Evolutionary conservation across 805 yeast genomes (phyloP).

Genomic region (Saccharomycopsis sp.): DNA sequence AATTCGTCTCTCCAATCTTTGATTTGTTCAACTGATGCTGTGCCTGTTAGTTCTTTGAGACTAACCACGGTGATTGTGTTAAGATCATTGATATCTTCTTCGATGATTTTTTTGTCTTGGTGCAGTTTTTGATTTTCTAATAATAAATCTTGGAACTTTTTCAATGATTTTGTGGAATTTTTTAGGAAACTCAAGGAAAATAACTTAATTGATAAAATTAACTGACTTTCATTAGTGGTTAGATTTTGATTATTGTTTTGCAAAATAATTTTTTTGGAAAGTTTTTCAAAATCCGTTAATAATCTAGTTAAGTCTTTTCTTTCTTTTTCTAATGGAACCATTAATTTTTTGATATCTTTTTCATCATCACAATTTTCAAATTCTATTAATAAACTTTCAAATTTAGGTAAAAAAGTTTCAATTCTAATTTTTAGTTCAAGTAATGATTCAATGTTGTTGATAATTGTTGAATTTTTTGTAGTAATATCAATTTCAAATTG

Average conservation of each 20-base stretch:
- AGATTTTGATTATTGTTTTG: not conserved
- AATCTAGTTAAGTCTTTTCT: not conserved
- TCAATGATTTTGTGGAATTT: constrained; percentile 4
- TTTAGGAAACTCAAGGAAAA: constrained; percentile 10
- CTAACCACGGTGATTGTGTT: constrained; percentile 3
- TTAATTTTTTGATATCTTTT: not conserved
- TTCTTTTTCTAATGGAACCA: not conserved
- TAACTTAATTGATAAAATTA: constrained; percentile 6
- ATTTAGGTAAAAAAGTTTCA: constrained; percentile 16
- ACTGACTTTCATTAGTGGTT: constrained; percentile 9
- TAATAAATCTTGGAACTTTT: constrained; percentile 29
- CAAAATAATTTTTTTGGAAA: constrained; percentile 9
- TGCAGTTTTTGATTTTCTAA: constrained; percentile 20
- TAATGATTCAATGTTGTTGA: constrained; percentile 19
- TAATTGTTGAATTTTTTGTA: constrained; percentile 22
- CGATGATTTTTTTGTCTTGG: not conserved
- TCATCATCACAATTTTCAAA: not conserved
- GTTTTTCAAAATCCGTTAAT: constrained; percentile 11
- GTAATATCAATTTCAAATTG: constrained; percentile 34
- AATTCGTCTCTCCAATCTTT: constrained; percentile 58
- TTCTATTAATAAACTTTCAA: constrained; percentile 4
- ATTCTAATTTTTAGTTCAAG: constrained; percentile 20
- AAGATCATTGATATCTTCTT: not conserved
- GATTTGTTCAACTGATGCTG: constrained; percentile 36
- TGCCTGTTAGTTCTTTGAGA: not conserved